These are phyloP conservation scores for Fraxinus cuspidata DNA, from an alignment of 257 asterid genomes.

Conservation along the genomic window DNA sequence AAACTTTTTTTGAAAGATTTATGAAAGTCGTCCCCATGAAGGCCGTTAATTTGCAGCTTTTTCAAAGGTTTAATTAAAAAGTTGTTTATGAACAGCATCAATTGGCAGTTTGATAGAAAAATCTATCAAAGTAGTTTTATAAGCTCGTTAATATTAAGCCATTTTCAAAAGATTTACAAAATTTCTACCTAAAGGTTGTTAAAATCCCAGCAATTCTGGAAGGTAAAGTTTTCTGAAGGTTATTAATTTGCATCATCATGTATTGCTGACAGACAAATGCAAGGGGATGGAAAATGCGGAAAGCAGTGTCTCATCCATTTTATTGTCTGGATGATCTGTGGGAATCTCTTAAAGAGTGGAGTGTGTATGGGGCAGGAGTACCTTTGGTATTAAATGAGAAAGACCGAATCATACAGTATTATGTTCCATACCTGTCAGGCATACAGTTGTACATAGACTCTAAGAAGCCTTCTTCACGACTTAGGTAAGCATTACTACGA, in stretches of 20 bases:
- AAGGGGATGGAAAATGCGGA: conserved; percentile 33
- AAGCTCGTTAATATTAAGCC: not conserved
- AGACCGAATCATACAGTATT: conserved; percentile 63
- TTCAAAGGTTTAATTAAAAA: not conserved
- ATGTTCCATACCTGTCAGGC: conserved; percentile 77
- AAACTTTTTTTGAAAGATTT: not conserved
- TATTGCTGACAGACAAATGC: conserved; percentile 43
- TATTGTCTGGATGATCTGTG: conserved; percentile 68
- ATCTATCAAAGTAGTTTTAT: not conserved
- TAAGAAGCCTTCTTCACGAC: conserved; percentile 35
- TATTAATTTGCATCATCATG: too few relatives aligned
- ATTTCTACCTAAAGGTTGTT: not conserved
- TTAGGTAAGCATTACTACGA: conserved; percentile 40
- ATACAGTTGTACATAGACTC: conserved; percentile 69
- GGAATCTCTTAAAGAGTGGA: conserved; percentile 68
- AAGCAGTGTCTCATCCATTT: conserved; percentile 41
- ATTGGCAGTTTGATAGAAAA: not conserved
- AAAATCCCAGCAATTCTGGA: not conserved
- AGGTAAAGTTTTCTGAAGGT: not conserved
- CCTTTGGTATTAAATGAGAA: conserved; percentile 53
- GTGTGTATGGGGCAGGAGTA: conserved; percentile 71
- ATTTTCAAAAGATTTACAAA: too few relatives aligned
- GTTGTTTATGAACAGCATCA: not conserved
- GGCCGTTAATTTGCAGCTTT: not conserved
- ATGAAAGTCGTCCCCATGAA: not conserved